These are phyloP conservation scores for Cyclospora cayetanensis DNA, from an alignment of 169 alveolate species.

Conservation along the genomic window DNA sequence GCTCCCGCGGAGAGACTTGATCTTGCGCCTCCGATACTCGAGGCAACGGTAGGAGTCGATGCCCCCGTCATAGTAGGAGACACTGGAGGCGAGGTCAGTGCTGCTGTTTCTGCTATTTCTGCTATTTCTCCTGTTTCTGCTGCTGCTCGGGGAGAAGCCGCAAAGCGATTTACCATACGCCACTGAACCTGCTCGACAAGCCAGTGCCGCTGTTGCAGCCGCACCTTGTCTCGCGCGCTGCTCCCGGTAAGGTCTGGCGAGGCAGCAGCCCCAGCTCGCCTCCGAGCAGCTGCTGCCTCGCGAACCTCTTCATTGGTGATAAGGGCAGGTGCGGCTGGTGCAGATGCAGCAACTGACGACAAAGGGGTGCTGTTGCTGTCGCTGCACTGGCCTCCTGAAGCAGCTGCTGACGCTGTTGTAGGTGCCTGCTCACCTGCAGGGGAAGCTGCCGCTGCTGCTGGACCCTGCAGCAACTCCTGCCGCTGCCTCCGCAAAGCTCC, in stretches of 20 bases:
- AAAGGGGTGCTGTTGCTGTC: not conserved
- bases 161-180: not conserved
- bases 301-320: not conserved
- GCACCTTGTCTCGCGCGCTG: not conserved
- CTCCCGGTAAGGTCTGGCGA: not conserved
- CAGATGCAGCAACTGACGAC: conserved; percentile 7
- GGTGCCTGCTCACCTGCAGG: conserved; percentile 20
- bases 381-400: not conserved
- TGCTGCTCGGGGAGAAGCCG: conserved; percentile 3
- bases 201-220: conserved; percentile 39
- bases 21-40: not conserved
- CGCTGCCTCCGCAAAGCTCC: conserved; percentile 65
- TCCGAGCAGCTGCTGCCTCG: not conserved
- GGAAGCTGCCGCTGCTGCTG: not conserved
- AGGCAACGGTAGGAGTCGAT: not conserved
- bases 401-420: conserved; percentile 12
- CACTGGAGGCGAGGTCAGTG: not conserved
- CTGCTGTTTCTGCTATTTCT: not conserved
- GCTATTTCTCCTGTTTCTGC: not conserved
- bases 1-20: not conserved
- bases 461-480: conserved; percentile 56
- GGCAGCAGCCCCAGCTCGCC: conserved; percentile 5
- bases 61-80: not conserved
- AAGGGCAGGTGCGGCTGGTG: not conserved
- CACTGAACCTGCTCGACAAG: conserved; percentile 38